Evolutionary conservation across 2,329 filamentous ascomycete genomes (phyloP), one percentile per base, ranked within the genome.

Genomic region (Sclerotinia trifoliorum): DNA sequence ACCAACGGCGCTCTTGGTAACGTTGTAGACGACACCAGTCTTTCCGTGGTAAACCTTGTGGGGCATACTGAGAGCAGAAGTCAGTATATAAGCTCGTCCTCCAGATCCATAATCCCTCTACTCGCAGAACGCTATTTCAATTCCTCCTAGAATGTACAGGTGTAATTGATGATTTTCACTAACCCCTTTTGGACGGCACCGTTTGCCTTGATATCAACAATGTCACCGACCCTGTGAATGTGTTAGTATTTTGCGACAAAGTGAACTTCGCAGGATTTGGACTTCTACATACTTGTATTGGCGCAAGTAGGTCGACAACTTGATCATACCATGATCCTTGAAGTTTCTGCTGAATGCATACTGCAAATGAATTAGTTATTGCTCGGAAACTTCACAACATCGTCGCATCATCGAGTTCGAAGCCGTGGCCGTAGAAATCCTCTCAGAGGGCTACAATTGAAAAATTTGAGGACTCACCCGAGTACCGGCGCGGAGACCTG

Each of bases 11-110:
- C 88, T 91, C 90, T 97, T 97, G 85, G 94, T 95, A 79, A 99
- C 95, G 88, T 99, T 99, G 92, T 96, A 97, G 84, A 97, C 85
- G 79, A 97, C 92, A 81, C 93, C 93, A 74, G 94, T 97, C 92
- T 98, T 98, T 80, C 94, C 95, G 88, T 98, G 94, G 90, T 96
- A 97, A 85, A 97, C 91, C 89, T 97, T 97, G 90, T 94, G 93
- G 79, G 94, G 94, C 93, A 97, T 95, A 87, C 93, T 70, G 57
- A 42, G 11, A 42, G 11, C 42, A 57, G 19, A 55, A 46, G 56
- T 70, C 52, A 70, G 66, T 61, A 58, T 42, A 51, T 13, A 29
- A 42, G n/a, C 24, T 60, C 42, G 17, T 63, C 46, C 46, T 63
- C 46, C 60, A 26, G 13, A 13, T 46, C 35, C 42, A 11, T 35